Evolutionary conservation across 257 asterid genomes (phyloP).

Genomic region (Nicotiana tabacum): DNA sequence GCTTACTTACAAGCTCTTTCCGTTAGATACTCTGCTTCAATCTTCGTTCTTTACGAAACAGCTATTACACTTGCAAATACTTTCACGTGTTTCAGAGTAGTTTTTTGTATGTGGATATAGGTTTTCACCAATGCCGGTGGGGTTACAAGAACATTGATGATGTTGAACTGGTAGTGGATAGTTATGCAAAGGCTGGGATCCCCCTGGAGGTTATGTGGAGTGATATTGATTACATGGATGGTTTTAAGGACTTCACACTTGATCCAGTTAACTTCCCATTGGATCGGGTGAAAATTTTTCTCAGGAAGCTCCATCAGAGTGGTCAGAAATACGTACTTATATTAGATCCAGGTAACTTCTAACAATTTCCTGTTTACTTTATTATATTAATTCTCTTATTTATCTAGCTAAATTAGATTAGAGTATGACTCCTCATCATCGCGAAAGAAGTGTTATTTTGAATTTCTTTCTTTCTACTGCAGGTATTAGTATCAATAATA

Average conservation of each 20-base stretch:
- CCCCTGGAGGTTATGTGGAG: slow-evolving; percentile 32
- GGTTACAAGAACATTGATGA: slow-evolving; percentile 22
- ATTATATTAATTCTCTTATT: not conserved
- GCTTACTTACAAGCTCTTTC: no score
- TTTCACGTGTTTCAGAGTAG: not conserved
- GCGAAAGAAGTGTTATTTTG: not conserved
- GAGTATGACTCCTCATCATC: not conserved
- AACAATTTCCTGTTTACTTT: not conserved
- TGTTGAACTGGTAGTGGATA: slow-evolving; percentile 15
- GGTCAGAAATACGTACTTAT: slow-evolving; percentile 24
- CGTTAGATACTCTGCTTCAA: not conserved
- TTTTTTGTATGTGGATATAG: not conserved
- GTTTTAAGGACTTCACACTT: slow-evolving; percentile 26
- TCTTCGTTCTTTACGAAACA: not conserved
- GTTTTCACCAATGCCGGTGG: slow-evolving; percentile 30
- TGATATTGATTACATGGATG: slow-evolving; percentile 32
- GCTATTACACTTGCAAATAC: not conserved
- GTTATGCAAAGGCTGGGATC: slow-evolving; percentile 22
- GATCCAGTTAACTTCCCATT: slow-evolving; percentile 24
- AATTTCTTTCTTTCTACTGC: not conserved
- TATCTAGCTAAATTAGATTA: not conserved
- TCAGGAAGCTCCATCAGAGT: slow-evolving; percentile 17
- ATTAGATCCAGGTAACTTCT: slow-evolving; percentile 28
- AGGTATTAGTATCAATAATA: slow-evolving; percentile 22
- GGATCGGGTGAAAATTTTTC: slow-evolving; percentile 16